Percentiles rank a stretch among this genome's conserved stretches.
Evolutionary conservation across 495 filamentous ascomycete genomes (phyloP).

Genomic region (Tetracladium marchalianum): DNA sequence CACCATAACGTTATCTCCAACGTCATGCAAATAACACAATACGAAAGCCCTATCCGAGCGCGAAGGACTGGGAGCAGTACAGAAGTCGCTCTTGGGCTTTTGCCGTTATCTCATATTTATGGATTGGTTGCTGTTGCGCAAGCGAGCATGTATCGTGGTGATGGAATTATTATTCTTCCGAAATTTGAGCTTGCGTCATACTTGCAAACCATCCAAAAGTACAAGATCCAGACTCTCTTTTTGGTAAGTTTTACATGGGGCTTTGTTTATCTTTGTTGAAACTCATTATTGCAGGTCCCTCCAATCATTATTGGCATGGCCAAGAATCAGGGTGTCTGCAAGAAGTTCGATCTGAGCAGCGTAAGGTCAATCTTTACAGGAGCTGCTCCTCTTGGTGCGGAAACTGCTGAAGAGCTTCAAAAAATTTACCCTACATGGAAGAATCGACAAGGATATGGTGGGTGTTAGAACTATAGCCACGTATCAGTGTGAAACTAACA

Average conservation of each 20-base stretch:
- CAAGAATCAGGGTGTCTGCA: constrained; percentile 50
- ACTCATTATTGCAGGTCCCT: constrained; percentile 40
- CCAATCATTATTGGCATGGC: constrained; percentile 79
- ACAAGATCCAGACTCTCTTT: constrained; percentile 60
- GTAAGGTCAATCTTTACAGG: constrained; percentile 63
- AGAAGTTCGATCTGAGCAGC: constrained; percentile 67
- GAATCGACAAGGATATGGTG: constrained; percentile 77
- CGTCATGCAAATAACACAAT: constrained; percentile 50
- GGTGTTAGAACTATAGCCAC: constrained; percentile 3
- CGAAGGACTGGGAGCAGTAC: constrained; percentile 21
- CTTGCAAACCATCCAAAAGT: constrained; percentile 58
- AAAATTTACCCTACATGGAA: constrained; percentile 53
- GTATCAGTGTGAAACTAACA: neutral
- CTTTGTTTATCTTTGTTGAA: neutral
- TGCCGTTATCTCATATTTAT: constrained; percentile 86
- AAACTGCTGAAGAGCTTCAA: constrained; percentile 61
- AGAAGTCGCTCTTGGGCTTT: constrained; percentile 59
- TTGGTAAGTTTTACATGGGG: constrained; percentile 39
- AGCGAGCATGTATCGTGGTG: constrained; percentile 59
- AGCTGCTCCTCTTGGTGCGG: constrained; percentile 72
- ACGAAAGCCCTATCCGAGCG: constrained; percentile 38
- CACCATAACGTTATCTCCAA: constrained; percentile 87
- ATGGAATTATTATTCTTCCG: constrained; percentile 70
- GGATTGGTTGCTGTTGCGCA: constrained; percentile 69
- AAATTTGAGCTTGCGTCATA: constrained; percentile 67